Conservation (phyloP, 2,329 filamentous ascomycete species). For the Fusarium protoensiforme region DNA sequence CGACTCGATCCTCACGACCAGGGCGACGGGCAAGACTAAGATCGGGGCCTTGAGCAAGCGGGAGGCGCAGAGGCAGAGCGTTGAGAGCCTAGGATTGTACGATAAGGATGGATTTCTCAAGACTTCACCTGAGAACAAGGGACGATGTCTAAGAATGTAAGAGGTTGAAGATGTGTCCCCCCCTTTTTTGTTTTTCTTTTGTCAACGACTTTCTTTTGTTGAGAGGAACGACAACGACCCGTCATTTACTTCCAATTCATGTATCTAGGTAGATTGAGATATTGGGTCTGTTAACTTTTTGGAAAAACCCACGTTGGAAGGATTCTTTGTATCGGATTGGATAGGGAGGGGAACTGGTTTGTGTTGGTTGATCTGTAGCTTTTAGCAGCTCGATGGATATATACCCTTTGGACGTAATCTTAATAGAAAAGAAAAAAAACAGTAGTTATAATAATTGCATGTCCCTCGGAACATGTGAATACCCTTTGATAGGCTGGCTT, state of each 20-base stretch:
- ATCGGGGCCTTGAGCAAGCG: constrained; percentile 42
- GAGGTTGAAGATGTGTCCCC: neutral
- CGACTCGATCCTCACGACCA: constrained; percentile 23
- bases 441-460: neutral
- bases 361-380: constrained; percentile 7
- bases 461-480: neutral
- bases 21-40: constrained; percentile 28
- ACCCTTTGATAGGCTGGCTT: neutral
- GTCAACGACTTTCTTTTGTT: constrained; percentile 11
- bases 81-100: constrained; percentile 56
- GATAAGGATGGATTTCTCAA: constrained; percentile 59
- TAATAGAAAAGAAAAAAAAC: constrained; percentile 26
- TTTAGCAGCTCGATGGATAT: constrained; percentile 34
- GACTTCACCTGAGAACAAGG: constrained; percentile 51
- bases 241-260: constrained; percentile 14
- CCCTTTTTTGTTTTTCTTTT: constrained; percentile 19
- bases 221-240: neutral
- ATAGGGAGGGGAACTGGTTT: neutral
- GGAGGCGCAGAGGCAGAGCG: constrained; percentile 42
- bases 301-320: neutral
- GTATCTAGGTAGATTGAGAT: constrained; percentile 15
- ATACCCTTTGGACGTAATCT: constrained; percentile 40
- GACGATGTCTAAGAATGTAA: constrained; percentile 44
- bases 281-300: neutral
- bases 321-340: neutral